Evolutionary conservation across 768 basidiomycete genomes (phyloP).

Genomic region (Suillus spraguei): DNA sequence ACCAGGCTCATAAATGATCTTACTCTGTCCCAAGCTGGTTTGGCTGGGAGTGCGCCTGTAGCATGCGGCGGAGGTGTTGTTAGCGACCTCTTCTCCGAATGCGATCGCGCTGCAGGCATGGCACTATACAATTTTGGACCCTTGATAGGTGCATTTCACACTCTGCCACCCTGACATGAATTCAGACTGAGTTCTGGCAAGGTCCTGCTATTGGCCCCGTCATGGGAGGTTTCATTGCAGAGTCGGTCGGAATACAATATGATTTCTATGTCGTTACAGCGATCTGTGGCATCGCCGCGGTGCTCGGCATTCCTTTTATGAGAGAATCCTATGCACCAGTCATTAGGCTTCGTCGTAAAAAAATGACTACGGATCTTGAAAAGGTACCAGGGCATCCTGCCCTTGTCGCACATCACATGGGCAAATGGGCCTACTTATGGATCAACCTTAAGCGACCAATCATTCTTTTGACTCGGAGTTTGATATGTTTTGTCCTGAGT

Average conservation of each 20-base stretch:
- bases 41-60: constrained; percentile 64
- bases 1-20: neutral
- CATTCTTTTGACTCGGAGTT: constrained; percentile 57
- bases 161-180: neutral
- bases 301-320: constrained; percentile 49
- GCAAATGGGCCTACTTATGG: constrained; percentile 50
- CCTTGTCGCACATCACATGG: constrained; percentile 20
- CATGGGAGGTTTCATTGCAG: neutral
- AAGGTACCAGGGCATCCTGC: constrained; percentile 37
- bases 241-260: neutral
- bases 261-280: neutral
- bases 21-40: constrained; percentile 48
- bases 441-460: constrained; percentile 51
- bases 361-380: constrained; percentile 45
- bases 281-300: neutral
- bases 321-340: constrained; percentile 78
- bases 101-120: constrained; percentile 68
- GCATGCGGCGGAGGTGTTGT: constrained; percentile 65
- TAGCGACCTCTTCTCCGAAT: constrained; percentile 56
- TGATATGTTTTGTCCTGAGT: constrained; percentile 72
- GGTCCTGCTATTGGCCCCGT: constrained; percentile 46
- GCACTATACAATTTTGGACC: constrained; percentile 66
- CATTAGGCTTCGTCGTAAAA: constrained; percentile 52
- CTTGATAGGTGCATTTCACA: constrained; percentile 46
- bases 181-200: constrained; percentile 33